These are phyloP conservation scores for Candida sp. DNA, from an alignment of 1,139 yeast genomes.

Conservation along the genomic window DNA sequence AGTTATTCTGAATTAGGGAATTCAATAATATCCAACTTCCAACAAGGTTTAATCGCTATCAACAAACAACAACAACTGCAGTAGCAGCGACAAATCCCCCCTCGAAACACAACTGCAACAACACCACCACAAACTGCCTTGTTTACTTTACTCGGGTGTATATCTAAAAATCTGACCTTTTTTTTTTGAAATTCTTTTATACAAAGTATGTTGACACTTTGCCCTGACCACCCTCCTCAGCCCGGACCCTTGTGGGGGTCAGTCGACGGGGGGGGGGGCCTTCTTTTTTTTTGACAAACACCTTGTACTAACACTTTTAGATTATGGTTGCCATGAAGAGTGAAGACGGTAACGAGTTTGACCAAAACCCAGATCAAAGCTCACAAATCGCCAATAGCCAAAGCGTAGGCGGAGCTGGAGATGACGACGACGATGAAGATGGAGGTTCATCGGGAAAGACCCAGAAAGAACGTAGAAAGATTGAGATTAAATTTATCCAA, in stretches of 20 bases:
- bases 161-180: too few relatives aligned
- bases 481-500: slow-evolving; percentile 95
- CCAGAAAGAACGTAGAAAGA: slow-evolving; percentile 89
- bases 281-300: background rate
- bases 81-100: background rate
- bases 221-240: too few relatives aligned
- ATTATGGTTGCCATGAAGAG: slow-evolving; percentile 23
- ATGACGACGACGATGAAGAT: slow-evolving; percentile 76
- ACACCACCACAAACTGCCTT: too few relatives aligned
- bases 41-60: background rate
- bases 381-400: background rate
- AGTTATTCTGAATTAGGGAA: slow-evolving; percentile 4
- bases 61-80: too few relatives aligned
- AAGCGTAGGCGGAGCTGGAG: slow-evolving; percentile 16
- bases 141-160: too few relatives aligned
- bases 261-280: too few relatives aligned
- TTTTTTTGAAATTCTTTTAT: too few relatives aligned
- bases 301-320: background rate
- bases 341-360: slow-evolving; percentile 40
- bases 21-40: background rate
- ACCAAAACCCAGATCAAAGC: slow-evolving; percentile 17
- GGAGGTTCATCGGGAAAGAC: slow-evolving; percentile 57
- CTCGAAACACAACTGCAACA: background rate
- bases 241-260: too few relatives aligned
- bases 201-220: too few relatives aligned